Base-by-base conservation (phyloP, 345 rosid species). In the Citrus mangshanensis region DNA sequence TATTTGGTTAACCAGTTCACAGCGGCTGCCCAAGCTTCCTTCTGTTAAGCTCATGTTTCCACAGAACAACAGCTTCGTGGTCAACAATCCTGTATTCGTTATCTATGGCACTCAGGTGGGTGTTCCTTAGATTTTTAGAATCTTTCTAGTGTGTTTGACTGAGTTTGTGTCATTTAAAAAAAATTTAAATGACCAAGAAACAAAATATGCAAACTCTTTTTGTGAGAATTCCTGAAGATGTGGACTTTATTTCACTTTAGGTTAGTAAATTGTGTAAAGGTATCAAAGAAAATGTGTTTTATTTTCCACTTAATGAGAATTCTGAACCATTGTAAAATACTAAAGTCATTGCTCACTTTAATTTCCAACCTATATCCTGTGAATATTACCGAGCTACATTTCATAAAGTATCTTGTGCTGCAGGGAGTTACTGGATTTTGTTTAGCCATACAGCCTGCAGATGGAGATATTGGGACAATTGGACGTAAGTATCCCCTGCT, bases 371-470 rank as follows among this genome's bases (percentile, higher is more conserved):
- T 65, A 35, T 34, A 65, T 65, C 69, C 46, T 65, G n/a, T 16
- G 25, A 0, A 18, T 7, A 16, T 32, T 8, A 18, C 42, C 10
- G 4, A 37, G 2, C 42, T 38, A 8, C 22, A 7, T 25, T 32
- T 54, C 63, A 55, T 18, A 55, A 21, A 19, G 54, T 60, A 37
- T 75, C 40, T 62, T 72, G 60, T 77, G 62, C 22, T 82, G 78
- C 86, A 91, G 95, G 97, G 88, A 42, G 28, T 73, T 16, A 64
- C 61, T 46, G 91, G 86, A 67, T 93, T 89, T 84, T 95, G 97
- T 83, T 85, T 94, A 81, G 93, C 97, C 60, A 78, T 94, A 79
- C 91, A 85, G 77, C 85, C 89, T n/a, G 70, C 80, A n/a, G 93
- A 83, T 78, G 91, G 75, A 71, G 89, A 83, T 79, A 77, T 83